Evolutionary conservation across 2,329 filamentous ascomycete genomes (phyloP).

Genomic region (Calonectria multiphialidica): DNA sequence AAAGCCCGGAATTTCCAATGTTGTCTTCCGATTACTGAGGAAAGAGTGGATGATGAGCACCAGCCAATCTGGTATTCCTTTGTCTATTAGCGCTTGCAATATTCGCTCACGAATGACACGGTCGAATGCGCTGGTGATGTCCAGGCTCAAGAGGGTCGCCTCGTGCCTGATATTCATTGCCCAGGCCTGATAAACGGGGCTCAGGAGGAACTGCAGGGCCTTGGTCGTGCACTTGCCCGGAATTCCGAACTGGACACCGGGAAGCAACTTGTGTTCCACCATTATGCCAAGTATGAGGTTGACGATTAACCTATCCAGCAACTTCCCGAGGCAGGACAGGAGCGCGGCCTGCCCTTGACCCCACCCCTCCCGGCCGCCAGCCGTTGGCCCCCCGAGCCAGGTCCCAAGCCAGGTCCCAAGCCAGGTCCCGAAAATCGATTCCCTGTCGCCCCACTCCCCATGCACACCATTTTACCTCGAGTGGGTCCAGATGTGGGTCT

Average conservation of each 20-base stretch:
- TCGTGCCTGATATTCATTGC: neutral
- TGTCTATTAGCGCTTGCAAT: neutral
- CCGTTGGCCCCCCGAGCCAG: too few relatives aligned
- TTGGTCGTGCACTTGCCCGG: neutral
- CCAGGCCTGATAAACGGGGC: neutral
- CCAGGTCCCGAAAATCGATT: too few relatives aligned
- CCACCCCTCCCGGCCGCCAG: too few relatives aligned
- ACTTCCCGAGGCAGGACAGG: neutral
- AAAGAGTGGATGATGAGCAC: neutral
- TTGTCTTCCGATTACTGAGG: neutral
- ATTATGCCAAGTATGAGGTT: neutral
- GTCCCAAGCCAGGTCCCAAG: too few relatives aligned
- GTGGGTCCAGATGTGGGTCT: too few relatives aligned
- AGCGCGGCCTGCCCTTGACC: too few relatives aligned
- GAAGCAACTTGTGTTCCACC: neutral
- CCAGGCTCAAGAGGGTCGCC: neutral
- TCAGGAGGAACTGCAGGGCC: neutral
- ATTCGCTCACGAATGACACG: neutral
- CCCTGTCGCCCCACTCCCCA: too few relatives aligned
- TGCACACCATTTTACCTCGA: too few relatives aligned
- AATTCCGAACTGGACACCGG: neutral
- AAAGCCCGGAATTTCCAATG: neutral
- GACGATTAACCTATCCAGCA: neutral
- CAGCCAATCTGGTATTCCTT: neutral
- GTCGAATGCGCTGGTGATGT: neutral